These are phyloP conservation scores for Trichoderma sp. DNA, from an alignment of 2,329 filamentous ascomycete species.

Conservation along the genomic window DNA sequence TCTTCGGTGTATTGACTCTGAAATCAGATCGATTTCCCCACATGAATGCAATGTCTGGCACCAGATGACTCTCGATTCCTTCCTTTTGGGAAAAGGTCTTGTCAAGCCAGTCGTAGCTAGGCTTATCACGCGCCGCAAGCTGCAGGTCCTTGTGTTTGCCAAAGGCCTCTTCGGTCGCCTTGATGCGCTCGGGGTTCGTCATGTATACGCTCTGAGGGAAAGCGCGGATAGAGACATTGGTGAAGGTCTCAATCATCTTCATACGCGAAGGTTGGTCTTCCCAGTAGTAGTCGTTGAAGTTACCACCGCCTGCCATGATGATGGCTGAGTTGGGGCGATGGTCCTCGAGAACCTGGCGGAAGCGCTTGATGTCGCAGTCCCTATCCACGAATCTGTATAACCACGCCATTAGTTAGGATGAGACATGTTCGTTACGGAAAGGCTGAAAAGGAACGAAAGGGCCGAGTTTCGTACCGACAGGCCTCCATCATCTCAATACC, in stretches of 20 bases:
- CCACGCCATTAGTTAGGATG: not conserved
- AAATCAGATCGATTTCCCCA: slow-evolving; percentile 22
- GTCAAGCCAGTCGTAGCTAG: slow-evolving; percentile 16
- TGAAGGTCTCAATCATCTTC: slow-evolving; percentile 18
- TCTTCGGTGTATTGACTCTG: slow-evolving; percentile 10
- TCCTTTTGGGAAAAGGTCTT: slow-evolving; percentile 9
- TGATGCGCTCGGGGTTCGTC: slow-evolving; percentile 18
- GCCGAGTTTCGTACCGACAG: not conserved
- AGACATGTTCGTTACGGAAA: not conserved
- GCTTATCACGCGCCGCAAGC: slow-evolving; percentile 13
- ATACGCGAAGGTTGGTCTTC: slow-evolving; percentile 20
- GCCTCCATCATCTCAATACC: slow-evolving; percentile 22
- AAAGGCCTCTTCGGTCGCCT: slow-evolving; percentile 18
- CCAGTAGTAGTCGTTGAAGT: slow-evolving; percentile 22
- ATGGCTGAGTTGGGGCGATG: slow-evolving; percentile 17
- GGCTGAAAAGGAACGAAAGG: not conserved
- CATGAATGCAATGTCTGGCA: slow-evolving; percentile 21
- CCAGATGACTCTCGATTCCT: slow-evolving; percentile 10
- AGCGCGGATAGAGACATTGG: slow-evolving; percentile 19
- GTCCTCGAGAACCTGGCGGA: slow-evolving; percentile 12
- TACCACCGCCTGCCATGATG: slow-evolving; percentile 18
- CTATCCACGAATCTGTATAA: slow-evolving; percentile 1
- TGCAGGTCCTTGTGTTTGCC: slow-evolving; percentile 20
- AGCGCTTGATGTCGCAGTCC: slow-evolving; percentile 16
- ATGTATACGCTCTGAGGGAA: slow-evolving; percentile 20